These are phyloP conservation scores for Saccharum hybrid DNA, from an alignment of 202 grass and related monocot species.

Conservation along the genomic window DNA sequence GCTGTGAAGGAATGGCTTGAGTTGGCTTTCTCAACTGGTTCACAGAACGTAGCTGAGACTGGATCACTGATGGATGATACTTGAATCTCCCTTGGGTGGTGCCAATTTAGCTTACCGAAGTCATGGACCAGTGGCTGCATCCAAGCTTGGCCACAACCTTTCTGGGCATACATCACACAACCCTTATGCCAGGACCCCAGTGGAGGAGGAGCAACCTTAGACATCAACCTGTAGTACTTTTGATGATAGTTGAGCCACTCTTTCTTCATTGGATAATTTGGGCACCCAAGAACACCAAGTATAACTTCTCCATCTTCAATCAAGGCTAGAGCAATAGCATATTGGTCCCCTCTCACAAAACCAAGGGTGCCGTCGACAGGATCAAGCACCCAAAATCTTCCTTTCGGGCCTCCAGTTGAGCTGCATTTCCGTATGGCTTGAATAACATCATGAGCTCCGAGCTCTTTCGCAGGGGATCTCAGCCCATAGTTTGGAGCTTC, in stretches of 20 bases:
- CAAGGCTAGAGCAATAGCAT: conserved; percentile 90
- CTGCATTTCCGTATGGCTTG: conserved; percentile 80
- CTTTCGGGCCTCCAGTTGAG: conserved; percentile 76
- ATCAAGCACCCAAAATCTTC: conserved; percentile 95
- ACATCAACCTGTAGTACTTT: conserved; percentile 75
- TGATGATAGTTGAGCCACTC: conserved; percentile 98
- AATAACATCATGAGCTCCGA: conserved; percentile 66
- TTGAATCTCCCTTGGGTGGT: conserved; percentile 64
- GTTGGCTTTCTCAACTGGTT: conserved; percentile 92
- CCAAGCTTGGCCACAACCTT: conserved; percentile 90
- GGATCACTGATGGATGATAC: conserved; percentile 86
- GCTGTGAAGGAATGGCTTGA: conserved; percentile 91
- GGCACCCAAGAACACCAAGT: conserved; percentile 91
- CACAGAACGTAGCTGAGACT: conserved; percentile 82
- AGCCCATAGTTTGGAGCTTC: conserved; percentile 84
- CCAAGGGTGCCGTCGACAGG: conserved; percentile 96
- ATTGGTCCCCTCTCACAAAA: conserved; percentile 89
- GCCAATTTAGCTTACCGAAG: conserved; percentile 54
- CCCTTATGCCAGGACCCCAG: conserved; percentile 85
- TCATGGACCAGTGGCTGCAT: conserved; percentile 89
- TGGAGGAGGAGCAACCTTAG: conserved; percentile 70
- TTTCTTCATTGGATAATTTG: conserved; percentile 93
- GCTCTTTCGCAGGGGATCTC: conserved; percentile 49
- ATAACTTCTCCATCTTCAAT: conserved; percentile 90
- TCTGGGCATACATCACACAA: conserved; percentile 91